Evolutionary conservation across 495 filamentous ascomycete genomes (phyloP).

Genomic region (Aspergillus cristatus): DNA sequence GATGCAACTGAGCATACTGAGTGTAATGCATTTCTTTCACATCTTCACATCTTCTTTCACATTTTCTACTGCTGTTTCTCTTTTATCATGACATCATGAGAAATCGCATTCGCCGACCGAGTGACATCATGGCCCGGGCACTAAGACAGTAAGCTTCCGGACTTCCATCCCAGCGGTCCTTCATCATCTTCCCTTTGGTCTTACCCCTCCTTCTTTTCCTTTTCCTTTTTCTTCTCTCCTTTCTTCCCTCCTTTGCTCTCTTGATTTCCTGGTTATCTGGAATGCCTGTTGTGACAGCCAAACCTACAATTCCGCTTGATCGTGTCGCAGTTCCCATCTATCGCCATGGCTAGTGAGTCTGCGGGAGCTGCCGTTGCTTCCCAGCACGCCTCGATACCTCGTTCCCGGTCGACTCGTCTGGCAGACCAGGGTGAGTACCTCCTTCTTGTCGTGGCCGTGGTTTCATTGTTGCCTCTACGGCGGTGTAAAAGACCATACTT

Average conservation of each 20-base stretch:
- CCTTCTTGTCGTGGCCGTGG: constrained; percentile 1
- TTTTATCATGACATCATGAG: constrained; percentile 12
- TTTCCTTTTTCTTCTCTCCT: constrained; percentile 5
- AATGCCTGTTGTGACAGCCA: constrained; percentile 10
- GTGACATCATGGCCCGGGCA: constrained; percentile 14
- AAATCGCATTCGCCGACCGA: constrained; percentile 7
- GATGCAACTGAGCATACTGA: constrained; percentile 1
- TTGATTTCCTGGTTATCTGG: not conserved
- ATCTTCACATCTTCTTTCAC: not conserved
- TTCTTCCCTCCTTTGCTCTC: constrained; percentile 2
- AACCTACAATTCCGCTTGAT: not conserved
- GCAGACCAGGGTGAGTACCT: constrained; percentile 34
- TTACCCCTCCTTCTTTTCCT: constrained; percentile 1
- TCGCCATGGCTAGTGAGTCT: constrained; percentile 23
- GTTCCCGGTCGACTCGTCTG: constrained; percentile 23
- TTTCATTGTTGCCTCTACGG: not conserved
- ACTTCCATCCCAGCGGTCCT: constrained; percentile 16
- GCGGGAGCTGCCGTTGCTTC: too few relatives aligned
- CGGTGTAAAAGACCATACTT: too few relatives aligned
- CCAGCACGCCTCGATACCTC: constrained; percentile 3
- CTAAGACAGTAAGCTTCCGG: constrained; percentile 30
- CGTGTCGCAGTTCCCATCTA: constrained; percentile 7
- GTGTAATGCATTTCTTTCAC: not conserved
- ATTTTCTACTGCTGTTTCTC: not conserved
- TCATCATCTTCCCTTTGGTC: constrained; percentile 1